A percentile compares a stretch with the other conserved stretches of the same genome.
Evolutionary conservation across 2,329 filamentous ascomycete genomes (phyloP).

Genomic region (Mycogone perniciosa): DNA sequence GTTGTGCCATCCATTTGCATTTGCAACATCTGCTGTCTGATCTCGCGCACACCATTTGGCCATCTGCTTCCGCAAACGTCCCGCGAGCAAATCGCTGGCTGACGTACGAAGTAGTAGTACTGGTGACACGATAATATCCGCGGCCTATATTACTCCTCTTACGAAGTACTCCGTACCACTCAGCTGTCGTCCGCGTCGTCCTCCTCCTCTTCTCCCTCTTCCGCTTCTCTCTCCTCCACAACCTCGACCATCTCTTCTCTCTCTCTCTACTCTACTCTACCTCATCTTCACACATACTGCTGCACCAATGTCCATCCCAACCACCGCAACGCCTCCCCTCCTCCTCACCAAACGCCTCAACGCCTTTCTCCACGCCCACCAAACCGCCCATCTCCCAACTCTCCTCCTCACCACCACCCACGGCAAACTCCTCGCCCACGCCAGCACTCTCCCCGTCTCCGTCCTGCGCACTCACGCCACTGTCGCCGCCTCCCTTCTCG

Average conservation of each 20-base stretch:
- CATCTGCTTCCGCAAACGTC: too few relatives aligned
- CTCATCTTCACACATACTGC: background rate
- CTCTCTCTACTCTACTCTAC: too few relatives aligned
- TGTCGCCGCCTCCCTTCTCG: conserved; percentile 56
- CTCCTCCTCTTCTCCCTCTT: background rate
- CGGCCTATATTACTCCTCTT: too few relatives aligned
- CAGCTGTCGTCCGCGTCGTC: background rate
- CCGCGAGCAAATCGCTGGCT: too few relatives aligned
- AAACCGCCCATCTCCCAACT: conserved; percentile 51
- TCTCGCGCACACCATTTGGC: too few relatives aligned
- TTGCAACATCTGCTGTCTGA: too few relatives aligned
- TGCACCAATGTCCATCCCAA: conserved; percentile 28
- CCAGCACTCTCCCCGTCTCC: conserved; percentile 48
- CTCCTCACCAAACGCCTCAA: conserved; percentile 62
- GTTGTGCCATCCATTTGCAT: too few relatives aligned
- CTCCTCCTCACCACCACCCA: conserved; percentile 53
- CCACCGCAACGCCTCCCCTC: conserved; percentile 43
- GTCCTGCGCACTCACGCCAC: conserved; percentile 57
- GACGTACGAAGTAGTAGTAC: too few relatives aligned
- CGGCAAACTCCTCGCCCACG: conserved; percentile 58
- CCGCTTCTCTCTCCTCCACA: background rate
- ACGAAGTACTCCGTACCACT: too few relatives aligned
- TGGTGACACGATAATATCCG: too few relatives aligned
- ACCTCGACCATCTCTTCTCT: too few relatives aligned
- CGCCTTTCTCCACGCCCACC: conserved; percentile 53